These are phyloP conservation scores for Phlegmacium glaucopus DNA, from an alignment of 768 basidiomycete species.

Conservation along the genomic window DNA sequence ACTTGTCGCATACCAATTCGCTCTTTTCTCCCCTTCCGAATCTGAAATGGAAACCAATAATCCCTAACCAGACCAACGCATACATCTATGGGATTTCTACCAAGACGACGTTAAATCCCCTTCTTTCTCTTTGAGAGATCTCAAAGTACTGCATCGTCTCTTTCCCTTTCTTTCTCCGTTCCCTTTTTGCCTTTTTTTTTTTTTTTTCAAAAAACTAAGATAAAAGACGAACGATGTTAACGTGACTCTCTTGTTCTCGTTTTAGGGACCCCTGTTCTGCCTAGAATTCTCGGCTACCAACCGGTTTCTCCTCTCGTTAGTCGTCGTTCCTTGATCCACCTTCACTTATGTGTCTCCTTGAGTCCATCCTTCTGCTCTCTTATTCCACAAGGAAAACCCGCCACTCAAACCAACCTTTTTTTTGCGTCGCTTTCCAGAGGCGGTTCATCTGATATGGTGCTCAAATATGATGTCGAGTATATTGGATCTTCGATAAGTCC, in stretches of 20 bases:
- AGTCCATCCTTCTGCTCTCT: constrained; percentile 2
- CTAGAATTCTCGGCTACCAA: constrained; percentile 69
- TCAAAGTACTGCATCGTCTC: constrained; percentile 31
- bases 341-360: constrained; percentile 13
- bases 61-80: constrained; percentile 40
- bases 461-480: constrained; percentile 51
- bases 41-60: no score
- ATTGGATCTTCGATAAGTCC: constrained; percentile 20
- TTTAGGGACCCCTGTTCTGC: constrained; percentile 69
- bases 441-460: constrained; percentile 47
- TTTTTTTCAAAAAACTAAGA: no score
- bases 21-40: no score
- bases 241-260: not conserved
- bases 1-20: not conserved
- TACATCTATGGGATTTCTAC: constrained; percentile 67
- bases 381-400: not conserved
- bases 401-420: no score
- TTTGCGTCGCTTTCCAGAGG: constrained; percentile 46
- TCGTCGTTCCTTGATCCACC: constrained; percentile 2
- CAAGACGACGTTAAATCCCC: constrained; percentile 49
- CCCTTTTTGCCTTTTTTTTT: not conserved
- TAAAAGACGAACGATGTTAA: no score
- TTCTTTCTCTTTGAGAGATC: constrained; percentile 42
- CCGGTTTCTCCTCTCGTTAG: constrained; percentile 63
- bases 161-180: not conserved